These are phyloP conservation scores for Fraxinus xanthoxyloides DNA, from an alignment of 305 asterid species.

Conservation along the genomic window DNA sequence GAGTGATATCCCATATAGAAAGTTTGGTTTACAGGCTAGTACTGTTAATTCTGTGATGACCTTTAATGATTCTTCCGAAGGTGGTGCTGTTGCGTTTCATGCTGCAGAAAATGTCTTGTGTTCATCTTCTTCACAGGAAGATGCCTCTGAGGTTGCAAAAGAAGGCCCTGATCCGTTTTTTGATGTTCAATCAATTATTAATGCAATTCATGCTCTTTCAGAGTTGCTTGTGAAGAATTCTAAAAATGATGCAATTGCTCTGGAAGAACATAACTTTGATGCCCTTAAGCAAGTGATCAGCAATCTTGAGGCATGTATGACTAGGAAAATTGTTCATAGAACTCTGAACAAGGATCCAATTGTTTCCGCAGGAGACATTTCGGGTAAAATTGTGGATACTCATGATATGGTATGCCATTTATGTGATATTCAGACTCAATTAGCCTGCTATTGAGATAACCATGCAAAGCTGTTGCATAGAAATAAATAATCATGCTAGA, in stretches of 20 bases:
- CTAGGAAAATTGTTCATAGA: slow-evolving; percentile 33
- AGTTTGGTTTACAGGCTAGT: slow-evolving; percentile 19
- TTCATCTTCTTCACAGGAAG: slow-evolving; percentile 73
- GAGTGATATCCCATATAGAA: slow-evolving; percentile 11
- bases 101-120: slow-evolving; percentile 78
- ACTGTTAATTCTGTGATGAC: slow-evolving; percentile 26
- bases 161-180: slow-evolving; percentile 33
- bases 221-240: slow-evolving; percentile 53
- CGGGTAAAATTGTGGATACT: slow-evolving; percentile 34
- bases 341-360: slow-evolving; percentile 26
- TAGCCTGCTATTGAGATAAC: not conserved
- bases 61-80: slow-evolving; percentile 49
- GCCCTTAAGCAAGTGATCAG: slow-evolving; percentile 43
- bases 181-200: slow-evolving; percentile 48
- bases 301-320: slow-evolving; percentile 54
- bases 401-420: slow-evolving; percentile 46
- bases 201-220: slow-evolving; percentile 56
- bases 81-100: slow-evolving; percentile 67
- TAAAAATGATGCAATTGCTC: slow-evolving; percentile 33
- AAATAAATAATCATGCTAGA: slow-evolving; percentile 12
- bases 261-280: slow-evolving; percentile 49
- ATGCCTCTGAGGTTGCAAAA: slow-evolving; percentile 34
- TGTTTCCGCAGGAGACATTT: slow-evolving; percentile 30
- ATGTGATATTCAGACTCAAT: not conserved
- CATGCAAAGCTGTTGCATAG: not conserved